Evolutionary conservation across 768 basidiomycete genomes (phyloP).

Genomic region (Tulasnella sp.): DNA sequence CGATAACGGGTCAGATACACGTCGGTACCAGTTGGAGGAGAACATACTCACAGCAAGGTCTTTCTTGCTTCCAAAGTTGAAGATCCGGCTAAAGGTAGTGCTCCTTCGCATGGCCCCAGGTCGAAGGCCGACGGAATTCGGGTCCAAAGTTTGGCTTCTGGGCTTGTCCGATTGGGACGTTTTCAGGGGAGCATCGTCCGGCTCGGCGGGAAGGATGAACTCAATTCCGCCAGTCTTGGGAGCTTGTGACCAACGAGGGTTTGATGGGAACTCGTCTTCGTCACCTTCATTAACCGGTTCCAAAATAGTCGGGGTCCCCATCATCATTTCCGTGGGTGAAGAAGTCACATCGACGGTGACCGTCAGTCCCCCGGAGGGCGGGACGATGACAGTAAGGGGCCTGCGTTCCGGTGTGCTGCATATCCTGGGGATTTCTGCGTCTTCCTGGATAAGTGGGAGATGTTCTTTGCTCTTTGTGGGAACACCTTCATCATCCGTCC

Average conservation of each 20-base stretch:
- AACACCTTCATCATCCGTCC: not conserved
- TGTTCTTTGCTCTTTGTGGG: not conserved
- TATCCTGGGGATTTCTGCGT: not conserved
- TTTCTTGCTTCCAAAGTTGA: not conserved
- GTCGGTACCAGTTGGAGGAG: not conserved
- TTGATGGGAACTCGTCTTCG: not conserved
- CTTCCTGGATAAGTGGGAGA: not conserved
- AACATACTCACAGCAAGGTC: not conserved
- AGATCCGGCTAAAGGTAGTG: not conserved
- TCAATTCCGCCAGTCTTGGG: constrained; percentile 2
- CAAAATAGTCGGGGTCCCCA: not conserved
- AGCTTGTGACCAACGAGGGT: not conserved
- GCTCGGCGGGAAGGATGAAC: not conserved
- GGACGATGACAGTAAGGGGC: not conserved
- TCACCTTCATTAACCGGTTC: not conserved
- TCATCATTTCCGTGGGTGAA: not conserved
- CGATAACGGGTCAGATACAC: not conserved
- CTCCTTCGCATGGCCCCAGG: not conserved
- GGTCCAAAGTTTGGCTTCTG: constrained; percentile 1
- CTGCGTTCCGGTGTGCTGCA: not conserved
- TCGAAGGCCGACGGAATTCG: not conserved
- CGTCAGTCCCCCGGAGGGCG: not conserved
- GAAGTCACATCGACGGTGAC: not conserved
- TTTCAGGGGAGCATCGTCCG: not conserved
- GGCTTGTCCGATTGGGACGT: not conserved